Evolutionary conservation across 306 rosid genomes (phyloP), one percentile per base, ranked within the genome.

Genomic region (Luffa aegyptiaca): DNA sequence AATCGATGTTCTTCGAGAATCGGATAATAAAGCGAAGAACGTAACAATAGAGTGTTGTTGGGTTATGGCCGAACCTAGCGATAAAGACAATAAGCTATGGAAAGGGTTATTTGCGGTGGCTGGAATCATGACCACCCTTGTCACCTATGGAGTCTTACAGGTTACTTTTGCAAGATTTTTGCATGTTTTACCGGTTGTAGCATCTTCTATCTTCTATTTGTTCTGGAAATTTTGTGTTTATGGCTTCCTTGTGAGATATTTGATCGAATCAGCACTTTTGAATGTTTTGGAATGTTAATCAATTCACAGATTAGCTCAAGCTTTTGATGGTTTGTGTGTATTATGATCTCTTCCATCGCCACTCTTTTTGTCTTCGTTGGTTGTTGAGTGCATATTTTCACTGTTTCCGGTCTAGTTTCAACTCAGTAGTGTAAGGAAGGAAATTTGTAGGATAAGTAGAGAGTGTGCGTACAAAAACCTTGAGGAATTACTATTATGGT

Each of bases 81-180:
- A 80, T 53, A 75, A 80, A 69, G 90, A 88, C n/a, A 79, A 45
- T 80, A 91, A 76, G 86, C 68, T 89, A 1, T 87, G 87, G 89
- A 91, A 92, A 86, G 91, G 89, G 16, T 44, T 82, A 21, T 92
- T 92, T 74, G 93, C 97, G 3, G 93, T 95, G 42, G 35, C 89
- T 3, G 98, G 98, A 52, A 95, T 95, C 89, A 92, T 95, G 97
- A 62, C 86, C 75, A 95, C 97, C 10, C 97, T 95, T 56, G 98
- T 95, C 80, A 89, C 97, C 80, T 95, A 95, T 79, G 98, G 98
- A 55, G 78, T 95, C 81, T 88, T 95, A 62, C 98, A 95, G 98
- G 98, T 95, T 77, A 57, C 63, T 7, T 51, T 5, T 21, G 10
- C 18, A 8, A 10, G 42, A 61, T 48, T 33, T 55, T 74, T 33